Conservation (phyloP, 352 stramenopile genomes). For the Halophytophthora batemanensis region DNA sequence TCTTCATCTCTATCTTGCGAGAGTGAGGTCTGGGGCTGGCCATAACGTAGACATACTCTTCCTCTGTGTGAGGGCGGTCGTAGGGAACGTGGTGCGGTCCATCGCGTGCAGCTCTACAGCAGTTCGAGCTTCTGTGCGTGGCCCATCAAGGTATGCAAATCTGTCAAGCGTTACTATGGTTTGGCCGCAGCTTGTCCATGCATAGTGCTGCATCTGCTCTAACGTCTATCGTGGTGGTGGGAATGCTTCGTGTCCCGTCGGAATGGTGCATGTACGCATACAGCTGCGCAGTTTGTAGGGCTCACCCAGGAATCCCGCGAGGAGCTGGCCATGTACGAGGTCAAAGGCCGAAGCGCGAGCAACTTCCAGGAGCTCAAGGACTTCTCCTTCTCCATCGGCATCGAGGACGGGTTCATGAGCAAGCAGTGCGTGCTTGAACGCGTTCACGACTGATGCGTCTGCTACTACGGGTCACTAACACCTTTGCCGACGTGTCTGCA, state of each 20-base stretch:
- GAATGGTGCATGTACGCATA: background rate
- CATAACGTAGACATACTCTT: background rate
- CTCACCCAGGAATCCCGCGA: conserved; percentile 69
- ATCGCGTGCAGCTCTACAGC: conserved; percentile 46
- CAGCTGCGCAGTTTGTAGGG: conserved; percentile 56
- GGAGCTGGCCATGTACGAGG: conserved; percentile 57
- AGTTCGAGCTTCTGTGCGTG: conserved; percentile 46
- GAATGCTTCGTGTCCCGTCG: background rate
- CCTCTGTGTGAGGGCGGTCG: conserved; percentile 2
- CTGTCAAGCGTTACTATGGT: background rate
- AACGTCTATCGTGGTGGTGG: conserved; percentile 2
- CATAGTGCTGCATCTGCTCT: conserved; percentile 1
- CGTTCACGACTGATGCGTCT: conserved; percentile 1
- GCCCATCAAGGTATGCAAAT: conserved; percentile 27
- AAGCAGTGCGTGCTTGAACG: conserved; percentile 39
- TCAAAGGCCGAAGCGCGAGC: conserved; percentile 50
- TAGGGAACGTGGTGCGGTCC: conserved; percentile 65
- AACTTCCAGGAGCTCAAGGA: conserved; percentile 49
- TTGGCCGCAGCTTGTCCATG: background rate
- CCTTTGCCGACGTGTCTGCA: too few relatives aligned
- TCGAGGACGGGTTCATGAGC: conserved; percentile 70
- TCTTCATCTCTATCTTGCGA: background rate
- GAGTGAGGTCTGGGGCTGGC: background rate
- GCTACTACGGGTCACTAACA: too few relatives aligned
- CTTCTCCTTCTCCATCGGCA: conserved; percentile 58